These are phyloP conservation scores for Erythrobasidium yunnanense DNA, from an alignment of 768 basidiomycete genomes.

Conservation along the genomic window DNA sequence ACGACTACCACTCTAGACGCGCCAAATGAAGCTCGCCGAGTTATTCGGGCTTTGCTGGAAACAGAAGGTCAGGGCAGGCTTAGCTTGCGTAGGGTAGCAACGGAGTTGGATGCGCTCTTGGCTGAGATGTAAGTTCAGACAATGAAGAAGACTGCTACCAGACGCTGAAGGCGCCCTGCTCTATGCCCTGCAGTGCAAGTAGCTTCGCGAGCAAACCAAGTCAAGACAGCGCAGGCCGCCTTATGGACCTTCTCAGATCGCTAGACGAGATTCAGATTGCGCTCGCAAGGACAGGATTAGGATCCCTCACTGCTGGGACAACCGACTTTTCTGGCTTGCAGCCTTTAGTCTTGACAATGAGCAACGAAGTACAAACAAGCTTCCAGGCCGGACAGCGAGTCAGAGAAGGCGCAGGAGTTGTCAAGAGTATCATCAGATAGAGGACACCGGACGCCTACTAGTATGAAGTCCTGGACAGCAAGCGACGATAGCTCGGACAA, in stretches of 20 bases:
- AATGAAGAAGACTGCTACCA: background rate
- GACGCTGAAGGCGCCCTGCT: background rate
- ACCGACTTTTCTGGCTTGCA: background rate
- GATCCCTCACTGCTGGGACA: background rate
- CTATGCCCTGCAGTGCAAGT: background rate
- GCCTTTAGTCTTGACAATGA: background rate
- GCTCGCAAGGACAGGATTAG: conserved; percentile 12
- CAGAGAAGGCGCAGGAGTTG: conserved; percentile 9
- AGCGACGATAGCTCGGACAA: background rate
- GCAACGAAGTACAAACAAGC: background rate
- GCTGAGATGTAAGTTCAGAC: conserved; percentile 7
- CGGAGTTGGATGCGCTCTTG: background rate
- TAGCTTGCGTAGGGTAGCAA: conserved; percentile 17
- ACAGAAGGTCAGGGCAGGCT: conserved; percentile 17
- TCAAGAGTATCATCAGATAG: conserved; percentile 5
- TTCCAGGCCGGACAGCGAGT: conserved; percentile 11
- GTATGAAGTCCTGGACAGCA: background rate
- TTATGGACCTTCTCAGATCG: conserved; percentile 2
- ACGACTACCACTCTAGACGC: background rate
- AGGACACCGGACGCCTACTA: background rate
- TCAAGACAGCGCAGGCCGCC: background rate
- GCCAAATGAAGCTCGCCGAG: conserved; percentile 11
- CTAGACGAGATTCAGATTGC: conserved; percentile 13
- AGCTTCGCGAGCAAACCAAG: background rate
- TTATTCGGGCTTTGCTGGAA: background rate